A percentile compares a stretch with the other conserved stretches of the same genome.
phyloP scores from a whole-genome alignment of 2,329 filamentous ascomycete genomes.

The Diaporthe sp. region DNA sequence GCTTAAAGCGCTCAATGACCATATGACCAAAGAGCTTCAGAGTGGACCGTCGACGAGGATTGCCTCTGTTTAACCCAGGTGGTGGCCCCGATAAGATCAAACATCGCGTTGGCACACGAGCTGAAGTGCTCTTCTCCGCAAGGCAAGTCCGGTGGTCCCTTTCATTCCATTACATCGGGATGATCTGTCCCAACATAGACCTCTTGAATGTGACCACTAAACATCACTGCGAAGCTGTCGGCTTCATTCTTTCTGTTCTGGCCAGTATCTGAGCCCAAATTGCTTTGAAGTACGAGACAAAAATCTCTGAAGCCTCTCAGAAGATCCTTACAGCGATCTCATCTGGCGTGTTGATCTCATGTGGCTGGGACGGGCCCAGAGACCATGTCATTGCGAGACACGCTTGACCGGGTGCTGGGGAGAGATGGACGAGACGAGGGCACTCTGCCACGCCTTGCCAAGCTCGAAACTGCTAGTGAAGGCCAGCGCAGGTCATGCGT shows the following conservation, averaged over 20 bases:
- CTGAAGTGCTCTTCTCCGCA: background rate
- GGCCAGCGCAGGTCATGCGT: background rate
- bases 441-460: background rate
- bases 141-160: constrained; percentile 5
- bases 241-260: background rate
- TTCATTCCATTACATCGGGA: background rate
- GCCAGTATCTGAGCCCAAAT: background rate
- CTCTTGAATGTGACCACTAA: constrained; percentile 1
- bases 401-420: background rate
- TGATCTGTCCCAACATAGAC: background rate
- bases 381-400: background rate
- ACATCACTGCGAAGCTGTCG: background rate
- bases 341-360: background rate
- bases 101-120: background rate
- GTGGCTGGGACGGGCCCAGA: background rate
- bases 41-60: background rate
- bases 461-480: background rate
- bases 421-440: background rate
- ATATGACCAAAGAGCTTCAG: background rate
- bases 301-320: background rate
- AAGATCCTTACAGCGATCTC: background rate
- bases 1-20: background rate
- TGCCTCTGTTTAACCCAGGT: background rate
- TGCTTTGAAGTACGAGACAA: background rate
- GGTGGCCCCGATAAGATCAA: background rate